phyloP scores from a whole-genome alignment of 345 rosid species.

The rapeseed (Brassica napus) region DNA sequence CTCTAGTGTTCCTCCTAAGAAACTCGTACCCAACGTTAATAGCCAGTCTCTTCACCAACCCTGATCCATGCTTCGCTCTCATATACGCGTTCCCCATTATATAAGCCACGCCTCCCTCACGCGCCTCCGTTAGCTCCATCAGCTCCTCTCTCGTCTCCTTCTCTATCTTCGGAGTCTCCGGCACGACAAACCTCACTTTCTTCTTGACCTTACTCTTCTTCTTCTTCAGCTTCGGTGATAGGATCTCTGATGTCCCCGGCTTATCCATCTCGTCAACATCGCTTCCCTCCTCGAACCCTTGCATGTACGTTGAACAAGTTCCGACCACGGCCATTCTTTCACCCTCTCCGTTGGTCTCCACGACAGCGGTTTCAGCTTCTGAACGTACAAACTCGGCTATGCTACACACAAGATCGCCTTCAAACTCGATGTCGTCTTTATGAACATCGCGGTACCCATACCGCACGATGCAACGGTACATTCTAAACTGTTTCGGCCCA shows the following conservation, averaged over 20 bases:
- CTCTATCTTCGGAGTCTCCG: conserved; percentile 68
- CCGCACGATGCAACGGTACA: conserved; percentile 91
- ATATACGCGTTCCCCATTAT: conserved; percentile 82
- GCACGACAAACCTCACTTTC: conserved; percentile 74
- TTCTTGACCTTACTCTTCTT: conserved; percentile 53
- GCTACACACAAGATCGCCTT: conserved; percentile 85
- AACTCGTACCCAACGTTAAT: conserved; percentile 76
- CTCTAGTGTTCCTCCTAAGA: conserved; percentile 76
- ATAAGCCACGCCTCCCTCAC: conserved; percentile 88
- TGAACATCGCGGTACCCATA: conserved; percentile 89
- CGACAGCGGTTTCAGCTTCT: conserved; percentile 35
- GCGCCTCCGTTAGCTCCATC: conserved; percentile 72
- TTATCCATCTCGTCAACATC: conserved; percentile 20
- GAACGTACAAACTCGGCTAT: conserved; percentile 84
- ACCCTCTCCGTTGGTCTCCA: conserved; percentile 27
- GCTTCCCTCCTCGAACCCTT: conserved; percentile 53
- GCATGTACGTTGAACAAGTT: conserved; percentile 58
- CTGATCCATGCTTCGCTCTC: conserved; percentile 78
- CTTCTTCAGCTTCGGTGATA: conserved; percentile 53
- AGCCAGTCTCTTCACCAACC: conserved; percentile 61
- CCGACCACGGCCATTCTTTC: conserved; percentile 83
- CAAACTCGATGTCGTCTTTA: conserved; percentile 86
- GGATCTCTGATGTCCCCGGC: conserved; percentile 61
- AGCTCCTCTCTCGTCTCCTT: conserved; percentile 60
- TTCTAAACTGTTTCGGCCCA: conserved; percentile 75